phyloP scores from a whole-genome alignment of 257 asterid genomes.

The Voacanga thouarsii region DNA sequence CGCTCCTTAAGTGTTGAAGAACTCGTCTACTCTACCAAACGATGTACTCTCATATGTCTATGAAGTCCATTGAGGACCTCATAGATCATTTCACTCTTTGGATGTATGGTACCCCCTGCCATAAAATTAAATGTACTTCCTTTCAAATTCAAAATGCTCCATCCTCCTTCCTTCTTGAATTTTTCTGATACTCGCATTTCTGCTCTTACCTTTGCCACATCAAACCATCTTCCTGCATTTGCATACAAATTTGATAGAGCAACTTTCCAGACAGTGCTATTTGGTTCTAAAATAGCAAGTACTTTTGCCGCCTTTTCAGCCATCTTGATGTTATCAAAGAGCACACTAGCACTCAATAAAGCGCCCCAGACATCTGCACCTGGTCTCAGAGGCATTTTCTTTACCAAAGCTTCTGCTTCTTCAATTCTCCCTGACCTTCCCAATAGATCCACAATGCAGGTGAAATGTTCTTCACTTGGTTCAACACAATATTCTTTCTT shows the following conservation, averaged over 20 bases:
- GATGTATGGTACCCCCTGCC: conserved; percentile 36
- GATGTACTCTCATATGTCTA: conserved; percentile 25
- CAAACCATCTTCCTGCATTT: conserved; percentile 32
- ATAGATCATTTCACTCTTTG: conserved; percentile 26
- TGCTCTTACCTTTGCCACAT: conserved; percentile 30
- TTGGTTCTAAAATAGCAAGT: conserved; percentile 32
- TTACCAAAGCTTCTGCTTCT: conserved; percentile 37
- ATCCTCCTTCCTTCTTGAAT: conserved; percentile 44
- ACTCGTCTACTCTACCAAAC: not conserved
- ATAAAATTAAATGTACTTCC: conserved; percentile 32
- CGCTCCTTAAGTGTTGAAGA: not conserved
- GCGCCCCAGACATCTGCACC: conserved; percentile 43
- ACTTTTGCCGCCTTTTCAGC: conserved; percentile 44
- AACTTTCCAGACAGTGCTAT: conserved; percentile 41
- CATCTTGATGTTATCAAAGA: conserved; percentile 16
- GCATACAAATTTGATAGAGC: conserved; percentile 44
- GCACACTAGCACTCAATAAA: conserved; percentile 31
- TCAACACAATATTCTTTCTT: conserved; percentile 17
- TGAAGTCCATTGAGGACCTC: conserved; percentile 22
- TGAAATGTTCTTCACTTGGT: conserved; percentile 33
- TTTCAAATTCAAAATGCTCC: conserved; percentile 43
- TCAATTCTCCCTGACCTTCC: conserved; percentile 41
- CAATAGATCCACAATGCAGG: conserved; percentile 46
- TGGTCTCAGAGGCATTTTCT: conserved; percentile 24
- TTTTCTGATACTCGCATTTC: conserved; percentile 29